Base-by-base conservation (phyloP, 371 early-diverging fungal species). In the Haplosporangium sp. region DNA sequence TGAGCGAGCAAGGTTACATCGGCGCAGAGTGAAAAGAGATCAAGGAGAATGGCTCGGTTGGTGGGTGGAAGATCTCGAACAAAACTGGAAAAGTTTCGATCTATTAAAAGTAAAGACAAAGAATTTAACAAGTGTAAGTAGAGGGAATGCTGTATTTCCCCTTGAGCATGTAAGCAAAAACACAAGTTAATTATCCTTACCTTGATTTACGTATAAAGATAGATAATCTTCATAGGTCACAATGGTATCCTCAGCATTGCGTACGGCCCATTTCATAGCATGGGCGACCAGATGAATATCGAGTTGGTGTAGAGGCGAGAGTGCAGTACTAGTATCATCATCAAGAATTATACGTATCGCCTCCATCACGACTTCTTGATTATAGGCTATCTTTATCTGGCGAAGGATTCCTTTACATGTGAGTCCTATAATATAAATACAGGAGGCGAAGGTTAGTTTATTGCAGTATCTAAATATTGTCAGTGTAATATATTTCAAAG, bases 221-320 rank as follows among this genome's bases (percentile, higher is more conserved):
- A 69, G 69, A 35, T 72, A 81, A 63, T 81, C 82, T 9, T 68
- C 82, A 35, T 81, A 75, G 17, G 82, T 75, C 53, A 81, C 82
- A 20, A 81, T 69, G 19, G 72, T 81, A 17, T 75, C 65, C 27
- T 81, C 82, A 1, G 82, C 75, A 56, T 75, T 72, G 13, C 82
- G 75, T 42, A 81, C 75, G n/a, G 82, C 82, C 64, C 65, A 75
- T 53, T 81, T 81, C 82, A 81, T 81, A 19, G 76, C 75, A 13
- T 81, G 83, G 15, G 78, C 83, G 27, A 71, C 78, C 59, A 77
- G 39, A 55, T 77, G 78, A 37, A 83, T 74, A 57, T 74, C 77
- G 57, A 77, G n/a, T 10, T 69, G 61, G 48, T 69, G 69, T 44
- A 77, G 38, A 3, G 67, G 69, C 19, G 77, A 77, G 61, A 77